Evolutionary conservation across 1,284 basidiomycete species (phyloP).

Genomic region (Calocybe gambosa): DNA sequence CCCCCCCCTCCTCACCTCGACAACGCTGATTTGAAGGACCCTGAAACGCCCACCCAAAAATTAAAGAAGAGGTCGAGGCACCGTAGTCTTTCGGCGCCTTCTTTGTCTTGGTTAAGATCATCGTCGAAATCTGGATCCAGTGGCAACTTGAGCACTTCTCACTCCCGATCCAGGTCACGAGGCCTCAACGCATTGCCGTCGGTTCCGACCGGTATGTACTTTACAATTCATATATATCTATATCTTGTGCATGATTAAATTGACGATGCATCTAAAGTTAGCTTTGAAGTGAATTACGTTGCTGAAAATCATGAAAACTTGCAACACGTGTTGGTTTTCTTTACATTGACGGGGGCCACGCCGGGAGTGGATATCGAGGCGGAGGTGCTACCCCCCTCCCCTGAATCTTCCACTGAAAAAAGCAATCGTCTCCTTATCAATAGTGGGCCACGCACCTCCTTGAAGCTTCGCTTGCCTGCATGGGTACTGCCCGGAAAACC

Average conservation of each 20-base stretch:
- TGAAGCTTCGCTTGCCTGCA: constrained; percentile 62
- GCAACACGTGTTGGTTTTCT: constrained; percentile 67
- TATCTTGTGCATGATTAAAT: constrained; percentile 14
- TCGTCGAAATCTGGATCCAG: constrained; percentile 24
- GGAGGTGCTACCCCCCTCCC: constrained; percentile 51
- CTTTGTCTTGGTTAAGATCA: constrained; percentile 59
- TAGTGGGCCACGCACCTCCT: constrained; percentile 49
- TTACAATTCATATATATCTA: constrained; percentile 1
- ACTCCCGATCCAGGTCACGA: constrained; percentile 16
- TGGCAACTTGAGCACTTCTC: constrained; percentile 8
- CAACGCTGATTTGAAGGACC: constrained; percentile 12
- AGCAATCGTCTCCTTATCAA: constrained; percentile 55
- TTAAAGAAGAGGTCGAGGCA: constrained; percentile 37
- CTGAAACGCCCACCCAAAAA: constrained; percentile 18
- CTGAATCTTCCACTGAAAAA: constrained; percentile 30
- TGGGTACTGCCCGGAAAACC: constrained; percentile 55
- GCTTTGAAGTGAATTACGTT: constrained; percentile 62
- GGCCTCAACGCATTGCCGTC: constrained; percentile 10
- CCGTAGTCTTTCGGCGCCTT: constrained; percentile 68
- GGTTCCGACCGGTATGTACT: constrained; percentile 13
- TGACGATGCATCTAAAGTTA: constrained; percentile 22
- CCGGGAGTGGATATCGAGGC: constrained; percentile 50
- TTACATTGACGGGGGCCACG: constrained; percentile 41
- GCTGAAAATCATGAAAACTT: constrained; percentile 84
- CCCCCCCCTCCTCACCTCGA: constrained; percentile 26